Conservation (phyloP, 495 filamentous ascomycete species). For the Xylaria intraflava region DNA sequence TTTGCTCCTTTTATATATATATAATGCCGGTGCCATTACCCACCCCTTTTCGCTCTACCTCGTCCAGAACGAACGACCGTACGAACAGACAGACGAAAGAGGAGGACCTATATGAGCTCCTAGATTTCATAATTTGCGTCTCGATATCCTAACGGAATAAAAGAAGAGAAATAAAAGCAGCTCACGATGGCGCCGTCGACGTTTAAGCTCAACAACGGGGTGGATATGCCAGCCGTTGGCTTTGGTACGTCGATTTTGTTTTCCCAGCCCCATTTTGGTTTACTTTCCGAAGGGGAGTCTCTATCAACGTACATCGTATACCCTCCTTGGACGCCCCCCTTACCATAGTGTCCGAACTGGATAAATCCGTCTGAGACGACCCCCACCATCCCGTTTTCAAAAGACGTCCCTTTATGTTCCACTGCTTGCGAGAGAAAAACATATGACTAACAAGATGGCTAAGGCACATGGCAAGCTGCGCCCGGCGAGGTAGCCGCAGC, state of each 20-base stretch:
- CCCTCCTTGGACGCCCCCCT: no score
- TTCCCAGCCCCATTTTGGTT: not conserved
- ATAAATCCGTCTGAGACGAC: no score
- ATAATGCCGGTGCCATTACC: no score
- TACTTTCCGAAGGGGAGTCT: no score
- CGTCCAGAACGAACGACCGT: not conserved
- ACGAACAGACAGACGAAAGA: not conserved
- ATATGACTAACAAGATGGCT: not conserved
- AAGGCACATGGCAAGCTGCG: conserved; percentile 69
- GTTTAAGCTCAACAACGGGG: conserved; percentile 72
- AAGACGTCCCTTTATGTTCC: not conserved
- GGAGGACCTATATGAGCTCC: not conserved
- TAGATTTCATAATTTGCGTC: not conserved
- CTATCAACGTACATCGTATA: no score
- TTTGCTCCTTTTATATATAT: no score
- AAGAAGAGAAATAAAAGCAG: not conserved
- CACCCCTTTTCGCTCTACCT: not conserved
- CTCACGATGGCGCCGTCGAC: conserved; percentile 42
- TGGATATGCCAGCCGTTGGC: conserved; percentile 67
- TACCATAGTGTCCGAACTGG: not conserved
- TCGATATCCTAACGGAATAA: not conserved
- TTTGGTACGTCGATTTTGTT: conserved; percentile 52
- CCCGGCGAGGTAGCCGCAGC: conserved; percentile 54
- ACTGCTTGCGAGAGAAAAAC: no score
- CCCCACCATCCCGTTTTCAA: not conserved